These are phyloP conservation scores for Coemansia sp. DNA, from an alignment of 192 early-diverging fungal species.

Conservation along the genomic window DNA sequence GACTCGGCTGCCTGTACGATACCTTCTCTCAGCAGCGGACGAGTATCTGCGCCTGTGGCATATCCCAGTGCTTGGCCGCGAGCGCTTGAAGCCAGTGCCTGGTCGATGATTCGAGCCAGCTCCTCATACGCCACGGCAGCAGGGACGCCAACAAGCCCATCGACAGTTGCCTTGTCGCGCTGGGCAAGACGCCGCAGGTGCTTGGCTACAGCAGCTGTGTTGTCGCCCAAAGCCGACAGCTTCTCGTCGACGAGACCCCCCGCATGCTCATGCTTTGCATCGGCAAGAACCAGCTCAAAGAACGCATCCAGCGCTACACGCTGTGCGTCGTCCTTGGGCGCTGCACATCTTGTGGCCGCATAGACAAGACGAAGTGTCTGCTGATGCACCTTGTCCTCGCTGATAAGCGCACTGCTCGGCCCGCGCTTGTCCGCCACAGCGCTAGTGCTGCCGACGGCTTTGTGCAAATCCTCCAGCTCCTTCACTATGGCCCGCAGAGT, in stretches of 20 bases:
- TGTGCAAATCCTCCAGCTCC: constrained; percentile 27
- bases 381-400: constrained; percentile 12
- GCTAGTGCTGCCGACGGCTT: not conserved
- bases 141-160: not conserved
- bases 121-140: constrained; percentile 10
- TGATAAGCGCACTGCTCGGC: not conserved
- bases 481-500: constrained; percentile 21
- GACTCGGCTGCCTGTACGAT: not conserved
- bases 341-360: constrained; percentile 11
- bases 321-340: not conserved
- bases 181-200: constrained; percentile 21
- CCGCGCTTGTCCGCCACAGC: constrained; percentile 8
- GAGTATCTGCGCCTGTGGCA: not conserved
- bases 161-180: constrained; percentile 1
- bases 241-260: constrained; percentile 12
- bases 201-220: not conserved
- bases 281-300: constrained; percentile 20
- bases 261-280: not conserved
- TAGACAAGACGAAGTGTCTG: constrained; percentile 39
- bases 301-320: constrained; percentile 9
- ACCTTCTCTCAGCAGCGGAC: not conserved
- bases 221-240: constrained; percentile 1
- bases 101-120: constrained; percentile 17
- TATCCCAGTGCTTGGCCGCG: not conserved
- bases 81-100: not conserved